phyloP scores from a whole-genome alignment of 2,329 filamentous ascomycete genomes.

The Sporothrix inflata region DNA sequence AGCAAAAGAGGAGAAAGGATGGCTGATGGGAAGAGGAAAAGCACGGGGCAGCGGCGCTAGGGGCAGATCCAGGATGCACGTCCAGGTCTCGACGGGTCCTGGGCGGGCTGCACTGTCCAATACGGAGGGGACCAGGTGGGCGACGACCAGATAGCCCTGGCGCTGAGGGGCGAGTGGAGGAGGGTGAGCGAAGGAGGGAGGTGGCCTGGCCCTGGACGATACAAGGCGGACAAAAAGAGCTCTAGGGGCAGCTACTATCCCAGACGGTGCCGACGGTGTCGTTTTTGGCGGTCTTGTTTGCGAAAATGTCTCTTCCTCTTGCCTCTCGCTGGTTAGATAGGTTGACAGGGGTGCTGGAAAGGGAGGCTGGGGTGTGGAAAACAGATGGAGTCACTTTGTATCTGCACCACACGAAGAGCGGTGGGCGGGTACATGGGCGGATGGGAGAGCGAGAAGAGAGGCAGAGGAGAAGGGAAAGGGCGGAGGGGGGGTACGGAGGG shows the following conservation, averaged over 20 bases:
- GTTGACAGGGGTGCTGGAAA: constrained; percentile 22
- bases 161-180: neutral
- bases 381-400: constrained; percentile 14
- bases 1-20: constrained; percentile 14
- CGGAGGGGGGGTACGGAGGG: constrained; percentile 18
- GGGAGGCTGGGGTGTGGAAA: constrained; percentile 30
- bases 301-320: constrained; percentile 22
- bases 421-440: constrained; percentile 14
- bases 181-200: neutral
- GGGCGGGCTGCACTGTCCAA: constrained; percentile 11
- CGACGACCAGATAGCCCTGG: constrained; percentile 4
- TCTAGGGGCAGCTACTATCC: constrained; percentile 10
- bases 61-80: constrained; percentile 27
- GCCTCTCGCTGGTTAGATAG: constrained; percentile 3
- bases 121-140: constrained; percentile 3
- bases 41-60: constrained; percentile 29
- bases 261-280: constrained; percentile 1
- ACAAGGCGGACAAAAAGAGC: constrained; percentile 10
- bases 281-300: constrained; percentile 19
- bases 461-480: neutral
- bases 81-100: constrained; percentile 27
- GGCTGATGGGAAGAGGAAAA: neutral
- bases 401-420: constrained; percentile 26
- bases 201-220: constrained; percentile 12
- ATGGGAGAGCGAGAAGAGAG: neutral